Evolutionary conservation across 768 basidiomycete species (phyloP).

Genomic region (Boletus huronensis): DNA sequence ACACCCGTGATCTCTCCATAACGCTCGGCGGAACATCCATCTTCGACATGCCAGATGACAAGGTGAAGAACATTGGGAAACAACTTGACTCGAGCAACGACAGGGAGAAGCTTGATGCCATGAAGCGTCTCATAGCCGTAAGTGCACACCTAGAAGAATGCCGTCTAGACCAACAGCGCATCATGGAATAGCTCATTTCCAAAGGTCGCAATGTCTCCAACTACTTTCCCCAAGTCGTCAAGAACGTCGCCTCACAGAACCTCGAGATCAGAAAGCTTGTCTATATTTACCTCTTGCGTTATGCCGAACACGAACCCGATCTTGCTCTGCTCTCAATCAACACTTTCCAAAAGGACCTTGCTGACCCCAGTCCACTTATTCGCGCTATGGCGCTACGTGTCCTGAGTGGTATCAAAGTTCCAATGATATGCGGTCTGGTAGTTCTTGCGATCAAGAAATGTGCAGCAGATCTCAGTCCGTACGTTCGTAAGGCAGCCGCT

Average conservation of each 20-base stretch:
- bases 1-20: slow-evolving; percentile 67
- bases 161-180: background rate
- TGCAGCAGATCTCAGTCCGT: slow-evolving; percentile 87
- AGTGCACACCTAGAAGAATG: slow-evolving; percentile 28
- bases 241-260: slow-evolving; percentile 90
- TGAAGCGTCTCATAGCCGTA: slow-evolving; percentile 93
- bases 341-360: slow-evolving; percentile 95
- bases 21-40: slow-evolving; percentile 51
- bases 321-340: slow-evolving; percentile 95
- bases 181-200: slow-evolving; percentile 68
- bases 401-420: slow-evolving; percentile 86
- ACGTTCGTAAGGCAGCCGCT: slow-evolving; percentile 91
- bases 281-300: slow-evolving; percentile 94
- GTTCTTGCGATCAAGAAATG: slow-evolving; percentile 90
- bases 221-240: slow-evolving; percentile 96
- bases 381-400: slow-evolving; percentile 95
- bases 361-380: slow-evolving; percentile 89
- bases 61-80: slow-evolving; percentile 74
- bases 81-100: slow-evolving; percentile 89
- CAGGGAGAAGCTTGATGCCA: slow-evolving; percentile 87
- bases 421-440: slow-evolving; percentile 82
- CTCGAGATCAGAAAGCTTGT: slow-evolving; percentile 96
- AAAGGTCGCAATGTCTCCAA: slow-evolving; percentile 88
- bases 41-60: slow-evolving; percentile 76
- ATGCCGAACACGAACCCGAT: slow-evolving; percentile 92